Conservation (phyloP, 352 stramenopile genomes). For the Phytophthora boehmeriae region DNA sequence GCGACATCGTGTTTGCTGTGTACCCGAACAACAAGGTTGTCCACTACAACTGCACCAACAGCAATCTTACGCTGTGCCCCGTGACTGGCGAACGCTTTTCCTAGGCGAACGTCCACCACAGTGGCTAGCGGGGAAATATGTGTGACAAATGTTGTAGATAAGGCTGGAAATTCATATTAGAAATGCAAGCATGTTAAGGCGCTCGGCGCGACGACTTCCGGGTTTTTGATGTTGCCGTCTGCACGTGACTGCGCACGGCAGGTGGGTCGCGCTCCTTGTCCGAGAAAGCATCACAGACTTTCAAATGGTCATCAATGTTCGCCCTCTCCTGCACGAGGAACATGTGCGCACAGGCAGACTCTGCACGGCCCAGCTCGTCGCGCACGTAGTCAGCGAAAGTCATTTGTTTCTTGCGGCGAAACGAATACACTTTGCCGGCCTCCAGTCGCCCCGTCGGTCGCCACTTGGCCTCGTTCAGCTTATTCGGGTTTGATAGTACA, state of each 20-base stretch:
- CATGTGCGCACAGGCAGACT: slow-evolving; percentile 74
- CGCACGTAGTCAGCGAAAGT: slow-evolving; percentile 70
- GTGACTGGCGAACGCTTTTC: slow-evolving; percentile 85
- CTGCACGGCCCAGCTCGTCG: slow-evolving; percentile 42
- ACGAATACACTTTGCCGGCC: slow-evolving; percentile 57
- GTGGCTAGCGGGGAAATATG: slow-evolving; percentile 8
- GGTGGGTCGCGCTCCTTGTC: slow-evolving; percentile 51
- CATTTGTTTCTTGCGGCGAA: slow-evolving; percentile 53
- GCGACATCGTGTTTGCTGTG: slow-evolving; percentile 88
- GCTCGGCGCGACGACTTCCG: slow-evolving; percentile 18
- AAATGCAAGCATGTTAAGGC: slow-evolving; percentile 22
- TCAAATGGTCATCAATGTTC: slow-evolving; percentile 76
- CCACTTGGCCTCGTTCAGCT: slow-evolving; percentile 31
- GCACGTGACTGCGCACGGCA: slow-evolving; percentile 37
- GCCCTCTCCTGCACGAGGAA: slow-evolving; percentile 59
- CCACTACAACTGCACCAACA: slow-evolving; percentile 90
- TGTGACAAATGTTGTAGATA: slow-evolving; percentile 36
- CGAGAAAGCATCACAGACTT: slow-evolving; percentile 70
- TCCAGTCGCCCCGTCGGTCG: slow-evolving; percentile 57
- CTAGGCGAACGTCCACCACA: slow-evolving; percentile 30
- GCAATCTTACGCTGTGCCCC: slow-evolving; percentile 79
- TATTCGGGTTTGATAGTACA: slow-evolving; percentile 34
- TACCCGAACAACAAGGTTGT: slow-evolving; percentile 88
- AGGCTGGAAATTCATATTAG: slow-evolving; percentile 36
- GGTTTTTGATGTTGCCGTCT: slow-evolving; percentile 10